These are phyloP conservation scores for Clohesyomyces aquaticus DNA, from an alignment of 495 filamentous ascomycete genomes.

Conservation along the genomic window DNA sequence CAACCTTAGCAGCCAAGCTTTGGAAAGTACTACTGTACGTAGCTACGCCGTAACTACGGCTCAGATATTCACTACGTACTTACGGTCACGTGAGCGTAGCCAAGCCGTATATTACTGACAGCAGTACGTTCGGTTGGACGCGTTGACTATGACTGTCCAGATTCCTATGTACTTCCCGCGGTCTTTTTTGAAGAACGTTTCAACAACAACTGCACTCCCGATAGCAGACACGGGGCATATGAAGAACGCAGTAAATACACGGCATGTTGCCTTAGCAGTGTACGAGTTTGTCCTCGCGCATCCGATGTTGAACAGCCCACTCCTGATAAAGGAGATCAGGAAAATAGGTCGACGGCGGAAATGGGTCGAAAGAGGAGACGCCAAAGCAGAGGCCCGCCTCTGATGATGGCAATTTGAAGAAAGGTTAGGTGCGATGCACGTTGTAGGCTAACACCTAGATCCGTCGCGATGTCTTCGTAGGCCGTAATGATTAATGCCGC, in stretches of 20 bases:
- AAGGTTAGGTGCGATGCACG: slow-evolving; percentile 56
- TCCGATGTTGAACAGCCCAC: slow-evolving; percentile 53
- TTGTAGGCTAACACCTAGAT: slow-evolving; percentile 50
- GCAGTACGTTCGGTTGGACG: no score
- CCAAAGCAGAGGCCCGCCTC: slow-evolving; percentile 57
- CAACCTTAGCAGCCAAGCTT: no score
- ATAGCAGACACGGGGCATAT: slow-evolving; percentile 60
- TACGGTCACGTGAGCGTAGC: no score
- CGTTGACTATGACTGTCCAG: slow-evolving; percentile 57
- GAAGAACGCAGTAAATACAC: slow-evolving; percentile 58
- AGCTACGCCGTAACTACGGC: no score
- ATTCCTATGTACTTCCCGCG: slow-evolving; percentile 57
- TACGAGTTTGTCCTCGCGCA: slow-evolving; percentile 53
- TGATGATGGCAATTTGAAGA: slow-evolving; percentile 56
- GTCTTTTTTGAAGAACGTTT: slow-evolving; percentile 38
- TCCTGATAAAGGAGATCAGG: slow-evolving; percentile 53
- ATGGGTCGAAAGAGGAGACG: slow-evolving; percentile 61
- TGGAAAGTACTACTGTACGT: no score
- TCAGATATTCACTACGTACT: no score
- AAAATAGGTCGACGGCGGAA: slow-evolving; percentile 60
- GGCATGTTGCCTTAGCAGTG: slow-evolving; percentile 50
- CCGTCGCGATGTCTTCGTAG: slow-evolving; percentile 53
- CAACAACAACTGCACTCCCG: slow-evolving; percentile 55
- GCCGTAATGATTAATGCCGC: slow-evolving; percentile 59
- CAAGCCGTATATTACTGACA: no score